Evolutionary conservation across 306 rosid species (phyloP).

Genomic region (Lablab purpureus): DNA sequence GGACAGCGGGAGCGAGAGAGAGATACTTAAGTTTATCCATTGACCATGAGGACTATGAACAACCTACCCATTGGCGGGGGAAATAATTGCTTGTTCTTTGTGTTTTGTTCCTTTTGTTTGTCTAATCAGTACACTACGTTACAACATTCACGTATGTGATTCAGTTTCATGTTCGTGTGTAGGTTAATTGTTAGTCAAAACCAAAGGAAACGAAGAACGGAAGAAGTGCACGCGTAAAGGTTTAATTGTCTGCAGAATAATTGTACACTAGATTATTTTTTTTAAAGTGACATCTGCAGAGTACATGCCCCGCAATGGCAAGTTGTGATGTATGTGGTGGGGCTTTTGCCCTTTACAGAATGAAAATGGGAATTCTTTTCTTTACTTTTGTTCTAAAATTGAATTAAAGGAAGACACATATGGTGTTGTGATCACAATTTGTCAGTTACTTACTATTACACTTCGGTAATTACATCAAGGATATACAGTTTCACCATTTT

Average conservation of each 20-base stretch:
- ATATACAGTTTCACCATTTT: background rate
- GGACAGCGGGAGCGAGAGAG: background rate
- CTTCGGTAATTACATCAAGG: constrained; percentile 12
- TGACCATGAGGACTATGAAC: background rate
- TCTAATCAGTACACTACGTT: background rate
- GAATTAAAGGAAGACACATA: background rate
- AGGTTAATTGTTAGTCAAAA: constrained; percentile 23
- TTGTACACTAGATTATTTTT: background rate
- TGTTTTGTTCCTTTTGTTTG: constrained; percentile 10
- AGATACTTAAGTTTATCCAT: background rate
- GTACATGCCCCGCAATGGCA: constrained; percentile 24
- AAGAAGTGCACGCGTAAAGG: constrained; percentile 23
- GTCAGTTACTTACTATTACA: background rate
- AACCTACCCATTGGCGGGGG: background rate
- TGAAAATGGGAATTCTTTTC: background rate
- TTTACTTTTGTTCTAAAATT: background rate
- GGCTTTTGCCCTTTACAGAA: constrained; percentile 14
- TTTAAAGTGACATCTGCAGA: background rate
- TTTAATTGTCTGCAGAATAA: constrained; percentile 30
- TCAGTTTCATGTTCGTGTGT: constrained; percentile 7
- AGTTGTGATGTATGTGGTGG: constrained; percentile 5
- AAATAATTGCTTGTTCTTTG: constrained; percentile 20
- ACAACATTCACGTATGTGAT: constrained; percentile 29
- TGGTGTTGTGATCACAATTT: background rate
- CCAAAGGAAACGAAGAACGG: constrained; percentile 1